These are phyloP conservation scores for Panaeolus papilionaceus DNA, from an alignment of 768 basidiomycete species.

Conservation along the genomic window DNA sequence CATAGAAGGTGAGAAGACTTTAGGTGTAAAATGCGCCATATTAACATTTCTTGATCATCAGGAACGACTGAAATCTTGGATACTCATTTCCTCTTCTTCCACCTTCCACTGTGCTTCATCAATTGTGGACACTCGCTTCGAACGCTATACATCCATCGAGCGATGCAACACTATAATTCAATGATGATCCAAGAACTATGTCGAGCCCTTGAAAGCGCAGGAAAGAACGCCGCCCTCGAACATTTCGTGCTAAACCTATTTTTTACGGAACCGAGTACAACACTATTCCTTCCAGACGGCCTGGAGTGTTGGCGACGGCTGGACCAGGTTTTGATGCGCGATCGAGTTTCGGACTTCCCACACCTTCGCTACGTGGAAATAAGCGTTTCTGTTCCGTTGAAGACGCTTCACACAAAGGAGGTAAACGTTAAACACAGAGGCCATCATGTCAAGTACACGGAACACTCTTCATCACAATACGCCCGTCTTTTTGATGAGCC, in stretches of 20 bases:
- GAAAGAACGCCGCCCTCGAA: background rate
- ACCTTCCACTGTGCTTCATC: background rate
- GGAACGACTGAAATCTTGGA: no score
- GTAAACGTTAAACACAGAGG: background rate
- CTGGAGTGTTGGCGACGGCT: background rate
- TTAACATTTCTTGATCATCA: no score
- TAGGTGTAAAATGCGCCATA: no score
- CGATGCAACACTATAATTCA: background rate
- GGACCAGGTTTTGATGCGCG: constrained; percentile 5
- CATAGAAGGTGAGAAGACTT: no score
- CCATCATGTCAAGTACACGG: background rate
- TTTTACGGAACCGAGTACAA: background rate
- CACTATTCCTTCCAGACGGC: background rate
- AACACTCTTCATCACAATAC: background rate
- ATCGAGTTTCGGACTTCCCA: constrained; percentile 11
- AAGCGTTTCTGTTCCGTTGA: constrained; percentile 7
- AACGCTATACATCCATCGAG: background rate
- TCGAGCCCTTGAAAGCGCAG: background rate
- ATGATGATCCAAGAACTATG: background rate
- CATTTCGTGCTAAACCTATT: background rate
- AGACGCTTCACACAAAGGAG: background rate
- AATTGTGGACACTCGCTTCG: background rate
- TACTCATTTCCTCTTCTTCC: no score
- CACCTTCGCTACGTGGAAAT: constrained; percentile 13
- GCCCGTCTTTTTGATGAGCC: background rate